Percentiles rank a stretch among this genome's conserved stretches.
phyloP scores from a whole-genome alignment of 2,329 filamentous ascomycete species.

The Fusarium keratoplasticum region DNA sequence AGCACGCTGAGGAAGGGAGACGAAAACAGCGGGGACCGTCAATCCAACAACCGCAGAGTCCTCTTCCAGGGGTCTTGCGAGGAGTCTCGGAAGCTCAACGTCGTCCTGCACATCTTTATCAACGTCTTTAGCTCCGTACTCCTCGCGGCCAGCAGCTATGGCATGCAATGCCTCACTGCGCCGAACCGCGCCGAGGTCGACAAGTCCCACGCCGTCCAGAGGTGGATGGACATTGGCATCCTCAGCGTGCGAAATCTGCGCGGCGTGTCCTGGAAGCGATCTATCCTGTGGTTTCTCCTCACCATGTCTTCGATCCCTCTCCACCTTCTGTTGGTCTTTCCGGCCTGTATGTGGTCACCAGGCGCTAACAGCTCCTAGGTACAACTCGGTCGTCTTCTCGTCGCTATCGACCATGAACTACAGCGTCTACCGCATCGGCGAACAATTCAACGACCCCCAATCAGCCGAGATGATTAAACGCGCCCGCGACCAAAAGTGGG shows the following conservation, averaged over 20 bases:
- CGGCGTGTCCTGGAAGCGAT: not conserved
- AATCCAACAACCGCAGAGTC: not conserved
- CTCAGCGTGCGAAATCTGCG: constrained; percentile 27
- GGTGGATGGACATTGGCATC: constrained; percentile 37
- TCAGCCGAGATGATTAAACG: not conserved
- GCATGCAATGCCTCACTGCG: constrained; percentile 49
- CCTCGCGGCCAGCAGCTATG: constrained; percentile 47
- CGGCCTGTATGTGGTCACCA: not conserved
- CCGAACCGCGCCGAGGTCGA: constrained; percentile 49
- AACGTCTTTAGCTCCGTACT: constrained; percentile 25
- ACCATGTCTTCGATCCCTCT: constrained; percentile 8
- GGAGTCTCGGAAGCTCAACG: not conserved
- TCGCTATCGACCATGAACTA: constrained; percentile 3
- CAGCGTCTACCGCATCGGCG: not conserved
- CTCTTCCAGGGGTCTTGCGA: constrained; percentile 9
- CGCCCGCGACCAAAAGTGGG: not conserved
- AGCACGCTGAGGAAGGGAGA: not conserved
- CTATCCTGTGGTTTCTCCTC: constrained; percentile 1
- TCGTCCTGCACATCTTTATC: constrained; percentile 16
- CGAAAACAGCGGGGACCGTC: not conserved
- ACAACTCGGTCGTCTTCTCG: constrained; percentile 20
- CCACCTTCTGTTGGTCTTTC: constrained; percentile 12
- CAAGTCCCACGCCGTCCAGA: constrained; percentile 6
- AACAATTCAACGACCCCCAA: not conserved
- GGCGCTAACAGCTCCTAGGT: not conserved